These are phyloP conservation scores for Acer saccharum DNA, from an alignment of 345 rosid species.

Conservation along the genomic window DNA sequence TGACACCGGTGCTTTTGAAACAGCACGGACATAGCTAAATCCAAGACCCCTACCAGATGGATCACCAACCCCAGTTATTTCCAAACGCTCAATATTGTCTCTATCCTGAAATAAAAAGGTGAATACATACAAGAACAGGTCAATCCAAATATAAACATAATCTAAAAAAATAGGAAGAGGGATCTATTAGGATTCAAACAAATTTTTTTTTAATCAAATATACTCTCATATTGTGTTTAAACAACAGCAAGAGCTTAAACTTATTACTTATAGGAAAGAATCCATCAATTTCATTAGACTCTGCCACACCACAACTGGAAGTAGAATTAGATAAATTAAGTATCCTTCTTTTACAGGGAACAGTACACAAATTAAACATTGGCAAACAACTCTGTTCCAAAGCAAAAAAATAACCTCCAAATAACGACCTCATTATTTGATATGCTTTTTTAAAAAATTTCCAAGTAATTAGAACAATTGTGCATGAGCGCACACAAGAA, in stretches of 20 bases:
- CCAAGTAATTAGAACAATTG: neutral
- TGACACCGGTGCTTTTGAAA: conserved; percentile 86
- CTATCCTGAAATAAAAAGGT: conserved; percentile 58
- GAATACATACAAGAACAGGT: neutral
- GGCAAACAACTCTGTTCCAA: neutral
- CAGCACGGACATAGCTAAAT: conserved; percentile 90
- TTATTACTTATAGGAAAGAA: too few species aligned
- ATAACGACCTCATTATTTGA: neutral
- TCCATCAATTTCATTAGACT: too few species aligned
- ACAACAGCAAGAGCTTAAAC: too few species aligned
- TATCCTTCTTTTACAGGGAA: neutral
- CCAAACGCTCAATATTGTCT: conserved; percentile 94
- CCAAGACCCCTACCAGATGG: conserved; percentile 99
- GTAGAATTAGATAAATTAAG: neutral
- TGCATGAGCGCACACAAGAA: neutral
- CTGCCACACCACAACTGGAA: neutral
- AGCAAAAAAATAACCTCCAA: neutral
- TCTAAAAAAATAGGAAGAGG: neutral
- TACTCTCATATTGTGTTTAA: too few species aligned
- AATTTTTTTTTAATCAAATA: too few species aligned
- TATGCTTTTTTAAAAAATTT: neutral
- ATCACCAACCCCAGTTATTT: conserved; percentile 99
- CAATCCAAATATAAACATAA: neutral
- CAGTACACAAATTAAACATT: neutral
- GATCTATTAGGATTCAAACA: neutral